These are phyloP conservation scores for Glarea lozoyensis DNA, from an alignment of 495 filamentous ascomycete species.

Conservation along the genomic window DNA sequence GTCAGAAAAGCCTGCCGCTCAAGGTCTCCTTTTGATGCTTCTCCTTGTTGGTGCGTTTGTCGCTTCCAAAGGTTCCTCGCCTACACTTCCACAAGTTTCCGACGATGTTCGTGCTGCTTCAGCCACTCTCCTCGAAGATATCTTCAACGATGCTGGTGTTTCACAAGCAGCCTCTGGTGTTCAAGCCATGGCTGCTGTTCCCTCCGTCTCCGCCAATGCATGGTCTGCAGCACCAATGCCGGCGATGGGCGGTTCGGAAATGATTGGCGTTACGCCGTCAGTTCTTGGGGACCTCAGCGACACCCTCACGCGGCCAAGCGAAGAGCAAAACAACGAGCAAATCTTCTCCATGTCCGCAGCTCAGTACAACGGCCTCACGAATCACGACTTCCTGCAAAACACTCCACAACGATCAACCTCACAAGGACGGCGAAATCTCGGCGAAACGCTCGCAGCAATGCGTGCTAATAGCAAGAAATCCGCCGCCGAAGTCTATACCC, in stretches of 20 bases:
- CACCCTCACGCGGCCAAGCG: slow-evolving; percentile 63
- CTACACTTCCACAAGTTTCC: slow-evolving; percentile 72
- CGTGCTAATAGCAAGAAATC: slow-evolving; percentile 54
- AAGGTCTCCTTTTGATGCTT: slow-evolving; percentile 68
- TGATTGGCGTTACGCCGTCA: slow-evolving; percentile 41
- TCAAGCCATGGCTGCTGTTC: slow-evolving; percentile 37
- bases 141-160: slow-evolving; percentile 73
- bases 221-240: slow-evolving; percentile 29
- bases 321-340: slow-evolving; percentile 84
- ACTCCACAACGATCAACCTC: slow-evolving; percentile 36
- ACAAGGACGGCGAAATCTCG: slow-evolving; percentile 62
- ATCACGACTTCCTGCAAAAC: slow-evolving; percentile 52
- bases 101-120: slow-evolving; percentile 92
- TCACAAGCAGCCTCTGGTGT: slow-evolving; percentile 31
- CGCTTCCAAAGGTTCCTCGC: slow-evolving; percentile 69
- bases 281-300: slow-evolving; percentile 68
- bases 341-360: slow-evolving; percentile 75
- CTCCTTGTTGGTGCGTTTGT: slow-evolving; percentile 96
- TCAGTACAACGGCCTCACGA: slow-evolving; percentile 83
- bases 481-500: slow-evolving; percentile 81
- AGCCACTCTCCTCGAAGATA: slow-evolving; percentile 77
- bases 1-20: slow-evolving; percentile 52
- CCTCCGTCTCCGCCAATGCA: slow-evolving; percentile 27
- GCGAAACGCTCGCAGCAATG: slow-evolving; percentile 75
- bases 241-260: slow-evolving; percentile 39